These are phyloP conservation scores for Amanita rimosa DNA, from an alignment of 768 basidiomycete species.

Conservation along the genomic window DNA sequence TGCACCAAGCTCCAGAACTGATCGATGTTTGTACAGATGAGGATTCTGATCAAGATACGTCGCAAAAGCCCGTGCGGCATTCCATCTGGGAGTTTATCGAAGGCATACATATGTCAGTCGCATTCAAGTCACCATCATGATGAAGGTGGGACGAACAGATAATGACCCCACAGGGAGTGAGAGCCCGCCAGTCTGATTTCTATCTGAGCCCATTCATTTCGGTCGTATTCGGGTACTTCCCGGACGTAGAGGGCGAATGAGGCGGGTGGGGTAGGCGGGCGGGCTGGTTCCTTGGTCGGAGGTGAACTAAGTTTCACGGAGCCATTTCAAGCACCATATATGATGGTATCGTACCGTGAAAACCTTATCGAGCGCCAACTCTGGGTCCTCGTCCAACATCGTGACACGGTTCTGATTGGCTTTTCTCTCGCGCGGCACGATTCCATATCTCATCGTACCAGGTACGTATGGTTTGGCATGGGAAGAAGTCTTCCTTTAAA, in stretches of 20 bases:
- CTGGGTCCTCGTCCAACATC: no score
- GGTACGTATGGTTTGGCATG: no score
- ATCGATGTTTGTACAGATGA: constrained; percentile 29
- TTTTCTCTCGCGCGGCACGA: no score
- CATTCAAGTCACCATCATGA: background rate
- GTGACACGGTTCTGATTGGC: no score
- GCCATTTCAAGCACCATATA: no score
- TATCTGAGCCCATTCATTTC: constrained; percentile 29
- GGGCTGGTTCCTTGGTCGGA: background rate
- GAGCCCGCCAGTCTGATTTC: constrained; percentile 63
- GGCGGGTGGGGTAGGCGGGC: constrained; percentile 58
- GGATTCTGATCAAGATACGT: constrained; percentile 50
- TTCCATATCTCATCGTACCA: no score
- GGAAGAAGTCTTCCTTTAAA: no score
- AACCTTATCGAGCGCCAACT: no score
- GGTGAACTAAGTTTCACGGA: no score
- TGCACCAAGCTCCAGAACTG: constrained; percentile 84
- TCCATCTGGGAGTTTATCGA: constrained; percentile 44
- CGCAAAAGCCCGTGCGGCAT: constrained; percentile 65
- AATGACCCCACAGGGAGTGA: constrained; percentile 76
- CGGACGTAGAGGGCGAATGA: constrained; percentile 41
- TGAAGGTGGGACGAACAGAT: constrained; percentile 38
- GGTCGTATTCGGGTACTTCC: constrained; percentile 12
- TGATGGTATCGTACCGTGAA: no score
- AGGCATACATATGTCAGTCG: background rate